Evolutionary conservation across 2,329 filamentous ascomycete genomes (phyloP).

Genomic region (Pseudopyrenochaeta lycopersici): DNA sequence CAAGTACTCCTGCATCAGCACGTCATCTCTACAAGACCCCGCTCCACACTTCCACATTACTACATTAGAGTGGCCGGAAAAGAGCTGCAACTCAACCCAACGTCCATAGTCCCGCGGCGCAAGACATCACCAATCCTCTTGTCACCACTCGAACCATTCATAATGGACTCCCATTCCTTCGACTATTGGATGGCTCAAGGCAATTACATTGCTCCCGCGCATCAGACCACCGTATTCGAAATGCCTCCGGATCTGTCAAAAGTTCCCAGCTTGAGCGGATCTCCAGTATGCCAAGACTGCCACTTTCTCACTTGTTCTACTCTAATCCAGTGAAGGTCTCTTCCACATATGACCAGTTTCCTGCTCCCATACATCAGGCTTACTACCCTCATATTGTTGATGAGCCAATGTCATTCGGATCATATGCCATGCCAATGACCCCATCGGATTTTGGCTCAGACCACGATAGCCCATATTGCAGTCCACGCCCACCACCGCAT

Average conservation of each 20-base stretch:
- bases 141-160: slow-evolving; percentile 8
- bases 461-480: slow-evolving; percentile 51
- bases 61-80: not conserved
- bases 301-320: not conserved
- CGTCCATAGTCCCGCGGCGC: not conserved
- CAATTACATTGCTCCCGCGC: slow-evolving; percentile 39
- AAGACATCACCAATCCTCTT: slow-evolving; percentile 11
- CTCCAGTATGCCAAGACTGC: slow-evolving; percentile 41
- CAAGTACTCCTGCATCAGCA: slow-evolving; percentile 8
- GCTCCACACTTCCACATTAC: not conserved
- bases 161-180: slow-evolving; percentile 49
- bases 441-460: slow-evolving; percentile 52
- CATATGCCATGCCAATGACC: slow-evolving; percentile 50
- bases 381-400: slow-evolving; percentile 47
- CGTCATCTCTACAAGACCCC: slow-evolving; percentile 1
- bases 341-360: slow-evolving; percentile 49
- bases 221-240: slow-evolving; percentile 45
- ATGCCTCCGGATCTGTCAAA: slow-evolving; percentile 46
- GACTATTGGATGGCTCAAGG: slow-evolving; percentile 50
- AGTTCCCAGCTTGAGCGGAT: slow-evolving; percentile 50
- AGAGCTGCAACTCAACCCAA: not conserved
- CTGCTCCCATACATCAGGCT: slow-evolving; percentile 38
- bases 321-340: slow-evolving; percentile 38
- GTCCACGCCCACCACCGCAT: slow-evolving; percentile 41
- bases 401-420: slow-evolving; percentile 42